These are phyloP conservation scores for Closterium sp. DNA, from an alignment of 139 green algal genomes.

Conservation along the genomic window DNA sequence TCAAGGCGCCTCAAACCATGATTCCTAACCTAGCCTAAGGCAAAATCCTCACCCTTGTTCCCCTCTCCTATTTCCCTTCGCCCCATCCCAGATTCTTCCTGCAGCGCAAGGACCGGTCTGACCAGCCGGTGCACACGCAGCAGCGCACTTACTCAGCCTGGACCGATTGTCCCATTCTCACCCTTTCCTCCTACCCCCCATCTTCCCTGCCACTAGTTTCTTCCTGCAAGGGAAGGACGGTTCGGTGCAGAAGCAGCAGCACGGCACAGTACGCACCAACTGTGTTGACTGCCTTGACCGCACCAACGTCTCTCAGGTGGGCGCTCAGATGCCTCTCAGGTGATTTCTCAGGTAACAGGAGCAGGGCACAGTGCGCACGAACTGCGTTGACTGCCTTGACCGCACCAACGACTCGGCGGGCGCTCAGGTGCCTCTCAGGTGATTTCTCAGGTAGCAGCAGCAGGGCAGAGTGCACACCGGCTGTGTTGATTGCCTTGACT, in stretches of 20 bases:
- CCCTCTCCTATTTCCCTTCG: neutral
- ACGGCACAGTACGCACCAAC: conserved; percentile 71
- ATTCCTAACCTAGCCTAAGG: no score
- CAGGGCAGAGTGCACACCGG: conserved; percentile 67
- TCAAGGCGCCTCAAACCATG: no score
- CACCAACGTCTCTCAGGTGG: conserved; percentile 87
- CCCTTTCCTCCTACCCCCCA: neutral
- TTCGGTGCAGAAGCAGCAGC: conserved; percentile 30
- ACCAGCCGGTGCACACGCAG: neutral
- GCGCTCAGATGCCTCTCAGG: neutral
- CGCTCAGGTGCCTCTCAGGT: neutral
- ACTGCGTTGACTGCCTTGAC: neutral
- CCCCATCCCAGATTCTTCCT: conserved; percentile 37
- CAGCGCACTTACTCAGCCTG: neutral
- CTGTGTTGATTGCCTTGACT: conserved; percentile 96
- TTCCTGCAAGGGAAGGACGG: conserved; percentile 16
- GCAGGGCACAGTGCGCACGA: no score
- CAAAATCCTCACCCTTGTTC: neutral
- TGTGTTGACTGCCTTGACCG: conserved; percentile 97
- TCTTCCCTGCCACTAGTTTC: neutral
- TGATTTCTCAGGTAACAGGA: neutral
- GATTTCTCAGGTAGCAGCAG: conserved; percentile 17
- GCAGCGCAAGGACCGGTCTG: neutral
- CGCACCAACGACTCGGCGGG: neutral
- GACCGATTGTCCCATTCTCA: neutral